Conservation (phyloP, 1,139 yeast genomes). For the Entelexis sorbosivorans region DNA sequence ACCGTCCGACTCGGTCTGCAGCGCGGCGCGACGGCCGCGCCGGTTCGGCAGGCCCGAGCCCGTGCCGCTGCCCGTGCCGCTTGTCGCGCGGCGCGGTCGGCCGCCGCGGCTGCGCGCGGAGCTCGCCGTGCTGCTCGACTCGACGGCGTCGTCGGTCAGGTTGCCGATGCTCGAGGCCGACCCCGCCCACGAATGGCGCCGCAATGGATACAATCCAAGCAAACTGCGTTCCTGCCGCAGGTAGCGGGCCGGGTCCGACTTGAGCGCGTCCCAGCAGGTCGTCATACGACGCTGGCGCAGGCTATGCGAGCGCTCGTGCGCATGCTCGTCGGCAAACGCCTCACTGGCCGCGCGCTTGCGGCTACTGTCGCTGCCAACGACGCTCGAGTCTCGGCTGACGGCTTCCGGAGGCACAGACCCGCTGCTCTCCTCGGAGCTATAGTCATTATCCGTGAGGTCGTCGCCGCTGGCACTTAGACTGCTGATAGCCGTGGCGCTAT, state of each 20-base stretch:
- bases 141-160: conserved; percentile 5
- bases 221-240: conserved; percentile 27
- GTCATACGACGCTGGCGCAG: conserved; percentile 20
- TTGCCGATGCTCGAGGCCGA: conserved; percentile 4
- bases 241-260: conserved; percentile 27
- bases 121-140: background rate
- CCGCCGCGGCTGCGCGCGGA: background rate
- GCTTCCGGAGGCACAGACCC: conserved; percentile 9
- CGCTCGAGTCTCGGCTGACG: background rate
- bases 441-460: conserved; percentile 10
- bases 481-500: conserved; percentile 1
- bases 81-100: background rate
- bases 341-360: conserved; percentile 12
- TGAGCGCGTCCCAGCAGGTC: conserved; percentile 27
- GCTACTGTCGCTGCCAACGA: background rate
- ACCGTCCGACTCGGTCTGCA: background rate
- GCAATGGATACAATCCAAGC: conserved; percentile 27
- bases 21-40: conserved; percentile 4
- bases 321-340: conserved; percentile 5
- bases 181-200: conserved; percentile 29
- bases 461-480: conserved; percentile 6
- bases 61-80: conserved; percentile 4
- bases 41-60: background rate
- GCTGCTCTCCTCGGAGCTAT: conserved; percentile 11
- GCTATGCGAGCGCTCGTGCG: background rate